phyloP scores from a whole-genome alignment of 2,329 filamentous ascomycete species.

The Calonectria henricotiae region DNA sequence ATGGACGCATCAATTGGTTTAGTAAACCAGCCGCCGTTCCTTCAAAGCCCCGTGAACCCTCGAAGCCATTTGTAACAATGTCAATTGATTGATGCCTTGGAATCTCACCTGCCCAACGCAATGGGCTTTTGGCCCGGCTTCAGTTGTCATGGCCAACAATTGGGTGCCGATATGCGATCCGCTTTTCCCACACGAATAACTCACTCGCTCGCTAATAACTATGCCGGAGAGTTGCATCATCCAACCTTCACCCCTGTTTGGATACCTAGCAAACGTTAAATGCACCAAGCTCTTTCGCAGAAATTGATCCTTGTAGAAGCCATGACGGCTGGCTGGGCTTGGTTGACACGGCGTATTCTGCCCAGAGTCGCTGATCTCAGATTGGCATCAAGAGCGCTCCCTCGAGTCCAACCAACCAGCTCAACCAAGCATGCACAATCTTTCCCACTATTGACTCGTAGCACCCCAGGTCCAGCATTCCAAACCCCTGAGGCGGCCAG shows the following conservation, averaged over 20 bases:
- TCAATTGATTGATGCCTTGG: slow-evolving; percentile 18
- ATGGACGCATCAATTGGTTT: slow-evolving; percentile 13
- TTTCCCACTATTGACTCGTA: slow-evolving; percentile 23
- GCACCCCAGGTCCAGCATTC: slow-evolving; percentile 23
- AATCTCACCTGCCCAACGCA: background rate
- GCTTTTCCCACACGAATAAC: slow-evolving; percentile 1
- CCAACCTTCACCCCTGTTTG: background rate
- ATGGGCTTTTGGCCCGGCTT: background rate
- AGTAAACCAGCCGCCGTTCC: slow-evolving; percentile 1
- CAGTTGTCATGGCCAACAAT: background rate
- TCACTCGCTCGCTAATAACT: background rate
- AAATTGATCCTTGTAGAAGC: background rate
- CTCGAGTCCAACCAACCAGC: slow-evolving; percentile 3
- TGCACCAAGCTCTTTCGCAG: background rate
- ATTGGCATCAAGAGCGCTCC: background rate
- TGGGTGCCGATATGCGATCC: slow-evolving; percentile 7
- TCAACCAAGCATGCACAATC: background rate
- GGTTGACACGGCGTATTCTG: background rate
- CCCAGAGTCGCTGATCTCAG: background rate
- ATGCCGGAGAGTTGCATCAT: slow-evolving; percentile 1
- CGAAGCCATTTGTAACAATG: background rate
- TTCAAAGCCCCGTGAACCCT: background rate
- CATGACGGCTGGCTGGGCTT: background rate
- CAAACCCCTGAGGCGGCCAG: slow-evolving; percentile 30
- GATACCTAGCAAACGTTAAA: slow-evolving; percentile 18